Base-by-base conservation (phyloP, 495 filamentous ascomycete genomes). In the Saxophila tyrrhenica region DNA sequence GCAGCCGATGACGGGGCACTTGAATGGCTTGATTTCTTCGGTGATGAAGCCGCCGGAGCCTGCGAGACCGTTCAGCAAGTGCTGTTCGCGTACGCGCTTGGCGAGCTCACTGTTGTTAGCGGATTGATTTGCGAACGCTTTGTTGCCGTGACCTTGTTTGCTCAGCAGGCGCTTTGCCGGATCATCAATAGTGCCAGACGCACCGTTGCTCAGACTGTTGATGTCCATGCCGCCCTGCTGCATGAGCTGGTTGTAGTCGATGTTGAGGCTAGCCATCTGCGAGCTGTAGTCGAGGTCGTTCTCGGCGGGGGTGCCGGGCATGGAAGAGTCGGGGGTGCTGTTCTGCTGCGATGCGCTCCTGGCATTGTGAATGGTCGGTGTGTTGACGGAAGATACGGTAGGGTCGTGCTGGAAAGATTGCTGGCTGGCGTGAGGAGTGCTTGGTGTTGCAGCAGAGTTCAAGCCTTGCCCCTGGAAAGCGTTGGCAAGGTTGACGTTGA, bases 341-440 rank as follows among this genome's bases (percentile, higher is more conserved):
- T 79, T 82, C 54, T 84, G 78, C n/a, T 76, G 73, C 42, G 76
- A 76, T 58, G 81, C 76, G 38, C 79, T 69, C 56, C 74, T 74
- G 20, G 57, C 35, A 2, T 66, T 70, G 56, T 68, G 50, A 52
- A 96, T 72, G 11, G 90, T 94, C 0, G 90, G 92, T 2, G 89
- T 95, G 63, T 97, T 97, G 50, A 95, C 90, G 35, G 90, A 95
- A 11, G 92, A 95, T n/a, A 97, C 87, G 0, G 89, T 97, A 22
- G 92, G 92, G 63, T 97, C 97, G 64, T 94, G 87, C 64, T 90
- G 86, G 66, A 94, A 78, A 61, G 24, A 79, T 77, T 52, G 77
- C 65, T 60, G 86, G 83, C 77, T 25, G 11, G 84, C 77, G 16
- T 87, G 82, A 1, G 92, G 92, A 11, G 92, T 97, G 17, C 85